phyloP scores from a whole-genome alignment of 164 flowering plant genomes.

The Akebia trifoliata region DNA sequence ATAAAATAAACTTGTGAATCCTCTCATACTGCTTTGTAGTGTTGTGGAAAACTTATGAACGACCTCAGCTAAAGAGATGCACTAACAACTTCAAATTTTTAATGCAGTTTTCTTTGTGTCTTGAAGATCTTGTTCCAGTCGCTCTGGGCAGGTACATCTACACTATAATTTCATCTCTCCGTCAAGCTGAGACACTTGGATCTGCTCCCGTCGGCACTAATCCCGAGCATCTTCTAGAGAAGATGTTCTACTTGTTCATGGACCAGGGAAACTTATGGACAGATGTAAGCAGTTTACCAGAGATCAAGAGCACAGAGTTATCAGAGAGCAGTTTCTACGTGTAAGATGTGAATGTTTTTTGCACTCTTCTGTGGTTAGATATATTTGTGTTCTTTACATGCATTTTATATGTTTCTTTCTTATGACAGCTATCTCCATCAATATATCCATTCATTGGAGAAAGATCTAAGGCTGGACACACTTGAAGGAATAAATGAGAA shows the following conservation, averaged over 20 bases:
- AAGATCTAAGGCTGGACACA: constrained; percentile 52
- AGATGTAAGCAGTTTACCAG: constrained; percentile 72
- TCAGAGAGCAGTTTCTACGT: constrained; percentile 67
- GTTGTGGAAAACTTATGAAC: background rate
- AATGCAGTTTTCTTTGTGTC: constrained; percentile 84
- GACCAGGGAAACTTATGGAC: constrained; percentile 86
- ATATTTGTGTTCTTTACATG: background rate
- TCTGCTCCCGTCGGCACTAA: constrained; percentile 27
- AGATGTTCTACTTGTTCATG: constrained; percentile 72
- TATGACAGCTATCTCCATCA: constrained; percentile 66
- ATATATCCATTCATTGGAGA: constrained; percentile 64
- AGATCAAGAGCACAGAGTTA: constrained; percentile 58
- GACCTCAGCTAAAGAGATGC: background rate
- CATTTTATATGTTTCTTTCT: constrained; percentile 4
- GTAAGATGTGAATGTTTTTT: constrained; percentile 34
- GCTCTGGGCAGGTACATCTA: constrained; percentile 82
- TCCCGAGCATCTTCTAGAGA: constrained; percentile 60
- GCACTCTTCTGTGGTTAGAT: background rate
- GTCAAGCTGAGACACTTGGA: constrained; percentile 31
- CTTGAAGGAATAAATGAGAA: constrained; percentile 92
- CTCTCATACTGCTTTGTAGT: background rate
- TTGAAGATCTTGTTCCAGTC: constrained; percentile 94
- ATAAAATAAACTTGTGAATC: background rate
- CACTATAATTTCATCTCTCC: constrained; percentile 51
- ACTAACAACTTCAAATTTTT: constrained; percentile 13